These are phyloP conservation scores for Colletotrichum sp. DNA, from an alignment of 2,329 filamentous ascomycete genomes.

Conservation along the genomic window DNA sequence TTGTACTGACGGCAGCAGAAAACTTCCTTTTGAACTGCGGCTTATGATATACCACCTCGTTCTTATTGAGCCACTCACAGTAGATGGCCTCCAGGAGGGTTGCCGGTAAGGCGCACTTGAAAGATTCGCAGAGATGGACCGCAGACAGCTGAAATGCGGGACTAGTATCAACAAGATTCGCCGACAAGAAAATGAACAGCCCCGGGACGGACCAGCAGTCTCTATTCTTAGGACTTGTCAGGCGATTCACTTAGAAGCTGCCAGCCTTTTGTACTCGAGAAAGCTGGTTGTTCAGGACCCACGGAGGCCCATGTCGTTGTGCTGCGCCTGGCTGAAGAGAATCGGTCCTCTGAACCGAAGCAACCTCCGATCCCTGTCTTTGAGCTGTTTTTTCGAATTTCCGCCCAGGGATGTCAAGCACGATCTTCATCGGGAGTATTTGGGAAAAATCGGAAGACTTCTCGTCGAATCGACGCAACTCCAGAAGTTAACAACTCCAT, in stretches of 20 bases:
- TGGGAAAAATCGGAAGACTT: not conserved
- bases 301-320: accelerated
- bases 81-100: not conserved
- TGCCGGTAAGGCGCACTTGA: not conserved
- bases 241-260: not conserved
- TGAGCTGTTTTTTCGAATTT: accelerated
- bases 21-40: not conserved
- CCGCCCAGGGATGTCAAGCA: accelerated
- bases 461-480: not conserved
- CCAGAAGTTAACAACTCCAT: accelerated
- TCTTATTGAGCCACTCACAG: not conserved
- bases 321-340: not conserved
- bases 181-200: not conserved
- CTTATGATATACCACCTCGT: not conserved
- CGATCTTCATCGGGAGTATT: accelerated
- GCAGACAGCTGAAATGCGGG: not conserved
- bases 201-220: not conserved
- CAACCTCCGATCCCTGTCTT: not conserved
- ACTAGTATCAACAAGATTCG: not conserved
- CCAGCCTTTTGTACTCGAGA: not conserved
- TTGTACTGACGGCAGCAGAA: not conserved
- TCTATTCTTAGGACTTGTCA: not conserved
- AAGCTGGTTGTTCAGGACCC: accelerated
- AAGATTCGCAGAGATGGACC: not conserved
- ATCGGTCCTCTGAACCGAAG: not conserved